Evolutionary conservation across 176 grass and related monocot genomes (phyloP).

Genomic region (Lolium multiflorum): DNA sequence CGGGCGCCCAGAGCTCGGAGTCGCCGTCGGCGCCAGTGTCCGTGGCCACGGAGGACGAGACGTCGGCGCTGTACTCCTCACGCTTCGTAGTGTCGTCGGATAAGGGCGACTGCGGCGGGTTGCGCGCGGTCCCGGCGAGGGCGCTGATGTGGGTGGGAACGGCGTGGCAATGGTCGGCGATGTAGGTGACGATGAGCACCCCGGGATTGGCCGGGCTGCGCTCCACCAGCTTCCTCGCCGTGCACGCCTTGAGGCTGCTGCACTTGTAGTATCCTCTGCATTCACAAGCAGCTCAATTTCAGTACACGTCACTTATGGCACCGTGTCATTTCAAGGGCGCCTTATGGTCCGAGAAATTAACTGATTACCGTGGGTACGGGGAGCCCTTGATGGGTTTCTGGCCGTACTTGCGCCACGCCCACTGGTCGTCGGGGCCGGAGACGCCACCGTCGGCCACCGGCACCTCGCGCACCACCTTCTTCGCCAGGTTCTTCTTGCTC

Average conservation of each 20-base stretch:
- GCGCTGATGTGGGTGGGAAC: constrained; percentile 68
- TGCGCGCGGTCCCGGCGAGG: constrained; percentile 65
- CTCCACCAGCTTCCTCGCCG: constrained; percentile 88
- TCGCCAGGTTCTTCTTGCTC: constrained; percentile 78
- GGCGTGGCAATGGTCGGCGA: constrained; percentile 84
- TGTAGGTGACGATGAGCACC: constrained; percentile 82
- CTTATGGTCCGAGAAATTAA: background rate
- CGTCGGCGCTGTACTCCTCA: constrained; percentile 31
- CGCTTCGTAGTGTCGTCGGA: background rate
- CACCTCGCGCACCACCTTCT: constrained; percentile 86
- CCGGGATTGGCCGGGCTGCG: constrained; percentile 67
- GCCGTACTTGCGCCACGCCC: constrained; percentile 98
- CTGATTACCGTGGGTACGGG: constrained; percentile 68
- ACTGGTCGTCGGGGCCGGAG: constrained; percentile 68
- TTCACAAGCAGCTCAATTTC: background rate
- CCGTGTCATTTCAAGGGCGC: too few species aligned
- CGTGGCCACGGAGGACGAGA: background rate
- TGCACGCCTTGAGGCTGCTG: constrained; percentile 83
- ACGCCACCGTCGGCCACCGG: constrained; percentile 58
- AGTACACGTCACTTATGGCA: background rate
- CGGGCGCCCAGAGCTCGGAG: constrained; percentile 27
- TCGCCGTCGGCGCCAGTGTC: background rate
- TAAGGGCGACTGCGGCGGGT: background rate
- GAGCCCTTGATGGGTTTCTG: constrained; percentile 99
- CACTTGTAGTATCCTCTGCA: constrained; percentile 91